phyloP scores from a whole-genome alignment of 2,329 filamentous ascomycete genomes.

The Cladosporium phlei region DNA sequence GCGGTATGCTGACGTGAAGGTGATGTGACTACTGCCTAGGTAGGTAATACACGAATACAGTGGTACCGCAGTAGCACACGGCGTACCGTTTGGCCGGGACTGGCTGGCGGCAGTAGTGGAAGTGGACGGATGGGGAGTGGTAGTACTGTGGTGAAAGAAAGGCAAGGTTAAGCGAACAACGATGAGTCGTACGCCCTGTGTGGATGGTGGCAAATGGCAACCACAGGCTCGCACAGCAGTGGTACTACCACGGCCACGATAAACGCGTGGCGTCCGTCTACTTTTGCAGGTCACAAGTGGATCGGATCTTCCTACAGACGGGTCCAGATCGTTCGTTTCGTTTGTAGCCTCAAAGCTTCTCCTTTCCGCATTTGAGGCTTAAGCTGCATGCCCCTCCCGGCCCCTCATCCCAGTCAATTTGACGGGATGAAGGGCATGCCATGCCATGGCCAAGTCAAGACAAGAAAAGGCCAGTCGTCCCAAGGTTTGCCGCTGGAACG shows the following conservation, averaged over 20 bases:
- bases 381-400: slow-evolving; percentile 3
- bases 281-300: not conserved
- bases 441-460: not conserved
- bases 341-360: slow-evolving; percentile 12
- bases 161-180: slow-evolving; percentile 4
- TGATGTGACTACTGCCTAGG: no score
- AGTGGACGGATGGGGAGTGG: no score
- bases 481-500: not conserved
- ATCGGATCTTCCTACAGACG: not conserved
- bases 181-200: slow-evolving; percentile 1
- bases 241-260: no score
- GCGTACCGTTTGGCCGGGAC: slow-evolving; percentile 5
- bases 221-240: not conserved
- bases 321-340: slow-evolving; percentile 2
- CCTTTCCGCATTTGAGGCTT: not conserved
- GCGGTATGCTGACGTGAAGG: no score
- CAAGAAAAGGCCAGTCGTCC: not conserved
- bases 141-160: slow-evolving; percentile 3
- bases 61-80: not conserved
- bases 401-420: slow-evolving; percentile 11
- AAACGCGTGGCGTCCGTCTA: slow-evolving; percentile 3
- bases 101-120: not conserved
- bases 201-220: slow-evolving; percentile 12
- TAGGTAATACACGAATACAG: no score
- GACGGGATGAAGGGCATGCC: slow-evolving; percentile 1